A percentile compares a stretch with the other conserved stretches of the same genome.
Evolutionary conservation across 805 yeast species (phyloP).

Genomic region (Pichia sporocuriosa): DNA sequence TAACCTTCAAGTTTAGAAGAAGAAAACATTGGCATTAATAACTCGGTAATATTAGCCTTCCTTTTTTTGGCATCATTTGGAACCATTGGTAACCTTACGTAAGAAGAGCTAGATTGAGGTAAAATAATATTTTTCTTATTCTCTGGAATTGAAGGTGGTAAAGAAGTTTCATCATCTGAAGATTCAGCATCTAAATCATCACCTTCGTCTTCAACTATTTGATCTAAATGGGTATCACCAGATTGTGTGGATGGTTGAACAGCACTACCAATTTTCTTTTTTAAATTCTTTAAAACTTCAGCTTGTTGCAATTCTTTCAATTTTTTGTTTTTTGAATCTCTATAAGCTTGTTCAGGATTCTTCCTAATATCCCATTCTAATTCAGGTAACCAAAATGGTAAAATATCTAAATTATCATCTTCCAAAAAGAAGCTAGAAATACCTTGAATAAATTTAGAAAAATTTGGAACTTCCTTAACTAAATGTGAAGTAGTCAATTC

Average conservation of each 20-base stretch:
- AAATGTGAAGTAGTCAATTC: conserved; percentile 78
- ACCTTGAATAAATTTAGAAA: conserved; percentile 91
- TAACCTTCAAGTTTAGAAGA: conserved; percentile 31
- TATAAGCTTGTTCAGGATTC: conserved; percentile 74
- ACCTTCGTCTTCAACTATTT: conserved; percentile 28
- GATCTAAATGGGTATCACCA: conserved; percentile 26
- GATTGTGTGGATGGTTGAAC: conserved; percentile 28
- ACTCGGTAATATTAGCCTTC: conserved; percentile 18
- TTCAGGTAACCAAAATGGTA: conserved; percentile 95
- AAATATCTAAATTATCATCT: conserved; percentile 79
- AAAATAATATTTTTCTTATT: neutral
- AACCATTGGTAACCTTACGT: conserved; percentile 2
- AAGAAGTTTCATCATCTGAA: conserved; percentile 50
- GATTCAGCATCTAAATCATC: conserved; percentile 39
- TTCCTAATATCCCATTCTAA: conserved; percentile 70
- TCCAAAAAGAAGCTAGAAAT: conserved; percentile 81
- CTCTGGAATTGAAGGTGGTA: conserved; percentile 19
- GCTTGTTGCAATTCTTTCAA: conserved; percentile 40
- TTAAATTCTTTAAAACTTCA: conserved; percentile 31
- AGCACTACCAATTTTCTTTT: conserved; percentile 36
- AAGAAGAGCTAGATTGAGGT: conserved; percentile 3
- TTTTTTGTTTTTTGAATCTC: conserved; percentile 52
- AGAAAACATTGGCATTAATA: conserved; percentile 28
- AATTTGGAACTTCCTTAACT: conserved; percentile 90
- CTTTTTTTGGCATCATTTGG: conserved; percentile 12